Evolutionary conservation across 306 rosid species (phyloP), one percentile per base, ranked within the genome.

Genomic region (Quercus rubra): DNA sequence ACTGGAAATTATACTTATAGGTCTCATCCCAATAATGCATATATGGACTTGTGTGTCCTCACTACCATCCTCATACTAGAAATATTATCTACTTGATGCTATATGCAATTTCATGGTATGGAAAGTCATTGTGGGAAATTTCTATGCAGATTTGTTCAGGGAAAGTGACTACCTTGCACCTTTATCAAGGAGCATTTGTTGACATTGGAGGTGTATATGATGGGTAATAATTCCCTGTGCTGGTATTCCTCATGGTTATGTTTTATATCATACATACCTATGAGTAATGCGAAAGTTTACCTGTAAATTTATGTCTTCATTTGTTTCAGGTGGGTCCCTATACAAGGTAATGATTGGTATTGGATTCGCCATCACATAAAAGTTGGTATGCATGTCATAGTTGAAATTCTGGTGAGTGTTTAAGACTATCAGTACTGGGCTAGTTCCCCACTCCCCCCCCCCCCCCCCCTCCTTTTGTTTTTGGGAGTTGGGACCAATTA

Each of bases 341-440:
- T 95, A 80, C 93, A 93, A 80, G 83, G 83, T 78, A 95, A 95
- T 80, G 99, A 95, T 79, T 95, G 99, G 99, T 95, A 67, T 85
- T 95, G 99, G 99, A 89, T 93, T 77, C 99, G 99, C 55, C 99
- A 95, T 83, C 98, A 95, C 88, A 90, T 95, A 80, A 93, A 82
- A 87, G 98, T 95, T 74, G 99, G 98, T 61, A 92, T 91, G 98
- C 78, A 76, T 5, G 96, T 91, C 88, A 74, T 89, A 33, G 99
- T 95, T 79, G 98, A 95, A 87, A 81, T 95, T 84, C 86, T 86
- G 92, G 99, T 93, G 82, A 93, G 98, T 84, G 46, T 79, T 79
- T 77, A 78, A 71, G 56, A 49, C 54, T 49, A 10, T 12, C 17
- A 49, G 71, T 73, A 71, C 72, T 56, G 28, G 46, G 27, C 28